These are phyloP conservation scores for Linderniella brevidens DNA, from an alignment of 257 asterid species.

Conservation along the genomic window DNA sequence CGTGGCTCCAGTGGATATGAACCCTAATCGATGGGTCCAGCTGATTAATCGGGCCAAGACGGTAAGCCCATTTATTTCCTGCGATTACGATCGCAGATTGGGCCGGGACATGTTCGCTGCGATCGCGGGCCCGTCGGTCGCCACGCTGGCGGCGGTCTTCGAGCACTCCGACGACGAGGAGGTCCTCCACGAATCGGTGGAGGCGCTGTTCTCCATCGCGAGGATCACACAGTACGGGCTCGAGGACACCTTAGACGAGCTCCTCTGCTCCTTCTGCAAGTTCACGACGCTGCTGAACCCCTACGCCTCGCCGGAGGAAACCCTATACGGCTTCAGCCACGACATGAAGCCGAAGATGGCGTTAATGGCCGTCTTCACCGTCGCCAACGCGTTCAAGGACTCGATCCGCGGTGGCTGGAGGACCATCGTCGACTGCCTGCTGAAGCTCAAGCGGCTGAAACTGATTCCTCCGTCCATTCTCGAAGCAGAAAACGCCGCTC, in stretches of 20 bases:
- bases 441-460: slow-evolving; percentile 80
- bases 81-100: slow-evolving; percentile 56
- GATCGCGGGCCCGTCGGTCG: slow-evolving; percentile 76
- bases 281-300: slow-evolving; percentile 71
- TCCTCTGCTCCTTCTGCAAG: slow-evolving; percentile 66
- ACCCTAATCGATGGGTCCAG: slow-evolving; percentile 78
- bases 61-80: slow-evolving; percentile 34
- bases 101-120: slow-evolving; percentile 86
- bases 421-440: slow-evolving; percentile 64
- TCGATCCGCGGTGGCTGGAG: slow-evolving; percentile 89
- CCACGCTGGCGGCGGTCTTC: slow-evolving; percentile 73
- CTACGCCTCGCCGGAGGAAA: slow-evolving; percentile 73
- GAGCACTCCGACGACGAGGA: slow-evolving; percentile 80
- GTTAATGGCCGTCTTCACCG: slow-evolving; percentile 65
- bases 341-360: slow-evolving; percentile 92
- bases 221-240: slow-evolving; percentile 72
- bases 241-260: slow-evolving; percentile 80
- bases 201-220: slow-evolving; percentile 62
- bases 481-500: slow-evolving; percentile 27
- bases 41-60: slow-evolving; percentile 47
- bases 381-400: slow-evolving; percentile 61
- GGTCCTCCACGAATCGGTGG: slow-evolving; percentile 68
- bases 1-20: slow-evolving; percentile 34
- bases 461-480: slow-evolving; percentile 57
- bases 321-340: slow-evolving; percentile 59